phyloP scores from a whole-genome alignment of 306 rosid genomes.

The Glycine tomentella region DNA sequence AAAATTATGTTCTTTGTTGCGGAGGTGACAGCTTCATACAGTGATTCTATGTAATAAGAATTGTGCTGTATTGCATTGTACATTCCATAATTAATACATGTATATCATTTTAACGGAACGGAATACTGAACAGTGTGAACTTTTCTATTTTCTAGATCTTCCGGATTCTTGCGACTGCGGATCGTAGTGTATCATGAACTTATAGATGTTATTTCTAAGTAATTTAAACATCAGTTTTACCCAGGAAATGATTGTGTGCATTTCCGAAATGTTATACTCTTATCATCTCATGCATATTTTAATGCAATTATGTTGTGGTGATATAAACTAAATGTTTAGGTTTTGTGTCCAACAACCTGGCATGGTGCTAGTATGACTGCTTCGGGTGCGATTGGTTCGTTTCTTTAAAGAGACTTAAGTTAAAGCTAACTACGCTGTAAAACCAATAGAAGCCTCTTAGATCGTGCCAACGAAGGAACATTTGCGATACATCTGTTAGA shows the following conservation, averaged over 20 bases:
- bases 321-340: neutral
- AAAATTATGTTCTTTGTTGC: neutral
- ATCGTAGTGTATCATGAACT: conserved; percentile 8
- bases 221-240: neutral
- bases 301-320: neutral
- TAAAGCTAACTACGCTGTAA: neutral
- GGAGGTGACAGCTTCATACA: conserved; percentile 22
- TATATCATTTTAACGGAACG: conserved; percentile 30
- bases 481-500: neutral
- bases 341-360: neutral
- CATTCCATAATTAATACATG: conserved; percentile 39
- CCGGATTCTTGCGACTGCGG: conserved; percentile 7
- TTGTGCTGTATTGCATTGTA: conserved; percentile 27
- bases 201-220: conserved; percentile 22
- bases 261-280: neutral
- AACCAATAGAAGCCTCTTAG: neutral
- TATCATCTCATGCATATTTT: conserved; percentile 3
- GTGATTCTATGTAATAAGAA: conserved; percentile 35
- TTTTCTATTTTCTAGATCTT: neutral
- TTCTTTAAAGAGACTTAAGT: neutral
- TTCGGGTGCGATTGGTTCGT: neutral
- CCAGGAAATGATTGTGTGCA: neutral
- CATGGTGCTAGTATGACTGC: neutral
- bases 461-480: no score
- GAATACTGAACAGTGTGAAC: neutral